Evolutionary conservation across 768 basidiomycete species (phyloP).

Genomic region (Basidioascus undulatus): DNA sequence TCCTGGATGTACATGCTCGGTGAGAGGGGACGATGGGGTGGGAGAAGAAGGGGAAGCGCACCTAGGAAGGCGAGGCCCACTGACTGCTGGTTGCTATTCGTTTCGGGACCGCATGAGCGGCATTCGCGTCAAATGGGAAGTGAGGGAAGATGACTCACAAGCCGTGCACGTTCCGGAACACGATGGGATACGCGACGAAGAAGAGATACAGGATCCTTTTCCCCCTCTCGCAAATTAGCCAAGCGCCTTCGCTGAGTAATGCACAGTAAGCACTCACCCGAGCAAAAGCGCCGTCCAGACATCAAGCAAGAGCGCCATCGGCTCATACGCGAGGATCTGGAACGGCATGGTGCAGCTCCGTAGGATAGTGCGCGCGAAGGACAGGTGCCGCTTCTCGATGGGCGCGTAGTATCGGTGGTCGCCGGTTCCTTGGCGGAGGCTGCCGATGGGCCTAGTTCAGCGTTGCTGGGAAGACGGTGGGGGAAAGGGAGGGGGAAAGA

Average conservation of each 20-base stretch:
- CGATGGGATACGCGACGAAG: slow-evolving; percentile 17
- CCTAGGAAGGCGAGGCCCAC: slow-evolving; percentile 2
- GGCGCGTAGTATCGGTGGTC: slow-evolving; percentile 33
- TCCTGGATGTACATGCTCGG: slow-evolving; percentile 6
- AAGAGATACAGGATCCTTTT: slow-evolving; percentile 18
- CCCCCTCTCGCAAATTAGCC: neutral
- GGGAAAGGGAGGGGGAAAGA: neutral
- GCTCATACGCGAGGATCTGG: slow-evolving; percentile 33
- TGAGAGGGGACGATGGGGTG: neutral
- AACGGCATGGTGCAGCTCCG: slow-evolving; percentile 48
- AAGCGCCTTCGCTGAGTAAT: neutral
- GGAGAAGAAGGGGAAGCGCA: neutral
- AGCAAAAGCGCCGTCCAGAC: slow-evolving; percentile 31
- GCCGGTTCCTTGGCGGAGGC: slow-evolving; percentile 32
- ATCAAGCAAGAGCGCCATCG: slow-evolving; percentile 52
- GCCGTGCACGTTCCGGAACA: slow-evolving; percentile 16
- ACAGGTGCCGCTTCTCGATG: slow-evolving; percentile 28
- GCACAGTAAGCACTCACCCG: neutral
- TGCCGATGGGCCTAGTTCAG: slow-evolving; percentile 11
- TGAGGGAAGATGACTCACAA: slow-evolving; percentile 12
- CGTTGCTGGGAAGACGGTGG: neutral
- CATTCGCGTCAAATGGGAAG: neutral
- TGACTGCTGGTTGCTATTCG: neutral
- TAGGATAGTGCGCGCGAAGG: slow-evolving; percentile 26
- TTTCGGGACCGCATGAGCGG: neutral